Conservation (phyloP, 2,329 filamentous ascomycete species). For the Phialophora tarda region DNA sequence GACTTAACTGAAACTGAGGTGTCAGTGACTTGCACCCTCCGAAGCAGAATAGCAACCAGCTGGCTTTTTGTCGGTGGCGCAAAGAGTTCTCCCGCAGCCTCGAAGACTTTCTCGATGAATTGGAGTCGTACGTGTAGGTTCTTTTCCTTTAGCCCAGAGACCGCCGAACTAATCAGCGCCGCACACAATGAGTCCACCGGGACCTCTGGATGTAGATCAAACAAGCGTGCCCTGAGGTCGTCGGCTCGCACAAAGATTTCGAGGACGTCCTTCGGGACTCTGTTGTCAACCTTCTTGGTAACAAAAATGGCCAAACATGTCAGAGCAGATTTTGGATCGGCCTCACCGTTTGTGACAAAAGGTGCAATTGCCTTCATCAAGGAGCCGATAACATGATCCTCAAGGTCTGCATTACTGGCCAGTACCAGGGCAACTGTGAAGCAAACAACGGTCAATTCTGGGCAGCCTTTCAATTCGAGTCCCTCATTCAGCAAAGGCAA, state of each 20-base stretch:
- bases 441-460: conserved; percentile 81
- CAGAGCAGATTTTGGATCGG: conserved; percentile 67
- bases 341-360: conserved; percentile 76
- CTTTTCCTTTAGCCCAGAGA: conserved; percentile 40
- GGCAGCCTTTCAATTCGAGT: conserved; percentile 73
- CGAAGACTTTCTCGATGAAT: conserved; percentile 33
- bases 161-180: conserved; percentile 22
- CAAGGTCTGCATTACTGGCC: conserved; percentile 78
- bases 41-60: conserved; percentile 27
- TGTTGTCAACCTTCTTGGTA: conserved; percentile 74
- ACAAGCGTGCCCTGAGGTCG: conserved; percentile 43
- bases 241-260: conserved; percentile 55
- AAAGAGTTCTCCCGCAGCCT: conserved; percentile 31
- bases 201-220: conserved; percentile 42
- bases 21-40: conserved; percentile 21
- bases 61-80: conserved; percentile 10
- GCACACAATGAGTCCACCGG: conserved; percentile 26
- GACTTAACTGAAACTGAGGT: conserved; percentile 26
- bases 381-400: conserved; percentile 78
- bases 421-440: conserved; percentile 91
- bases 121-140: conserved; percentile 37
- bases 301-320: conserved; percentile 81
- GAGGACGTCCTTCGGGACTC: conserved; percentile 71
- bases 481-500: conserved; percentile 76
- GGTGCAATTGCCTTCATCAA: conserved; percentile 87